Evolutionary conservation across 2,329 filamentous ascomycete species (phyloP).

Genomic region (Colletotrichum paranaense): DNA sequence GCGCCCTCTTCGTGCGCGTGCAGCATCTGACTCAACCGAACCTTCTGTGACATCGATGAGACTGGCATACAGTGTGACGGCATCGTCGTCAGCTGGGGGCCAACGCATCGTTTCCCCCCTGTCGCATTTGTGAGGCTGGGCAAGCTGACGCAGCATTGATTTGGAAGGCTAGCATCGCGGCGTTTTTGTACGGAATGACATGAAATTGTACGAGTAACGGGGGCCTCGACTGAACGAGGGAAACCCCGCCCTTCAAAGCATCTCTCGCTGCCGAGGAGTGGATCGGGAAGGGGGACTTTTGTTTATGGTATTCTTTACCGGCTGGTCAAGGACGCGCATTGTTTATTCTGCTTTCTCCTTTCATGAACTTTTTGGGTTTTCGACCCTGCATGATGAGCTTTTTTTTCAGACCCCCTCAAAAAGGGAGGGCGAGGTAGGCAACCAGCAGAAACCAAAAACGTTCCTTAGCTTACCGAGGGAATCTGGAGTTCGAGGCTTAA

Average conservation of each 20-base stretch:
- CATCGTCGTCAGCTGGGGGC: conserved; percentile 19
- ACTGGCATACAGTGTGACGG: conserved; percentile 23
- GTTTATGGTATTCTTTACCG: neutral
- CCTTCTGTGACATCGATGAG: conserved; percentile 6
- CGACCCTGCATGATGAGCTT: neutral
- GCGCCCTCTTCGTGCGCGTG: conserved; percentile 22
- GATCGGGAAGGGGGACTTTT: neutral
- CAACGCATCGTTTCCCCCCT: conserved; percentile 14
- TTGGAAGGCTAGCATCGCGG: neutral
- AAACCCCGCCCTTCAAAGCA: neutral
- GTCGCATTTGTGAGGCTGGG: conserved; percentile 1
- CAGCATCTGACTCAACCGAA: conserved; percentile 14
- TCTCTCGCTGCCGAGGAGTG: neutral
- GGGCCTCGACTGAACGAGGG: neutral
- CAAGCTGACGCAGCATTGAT: neutral
- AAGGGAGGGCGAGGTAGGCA: conserved; percentile 2
- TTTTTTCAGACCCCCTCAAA: neutral
- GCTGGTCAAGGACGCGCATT: neutral
- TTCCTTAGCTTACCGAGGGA: conserved; percentile 22
- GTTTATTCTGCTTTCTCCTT: neutral
- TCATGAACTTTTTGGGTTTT: neutral
- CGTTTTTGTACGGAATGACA: conserved; percentile 24
- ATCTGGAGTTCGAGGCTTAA: conserved; percentile 18
- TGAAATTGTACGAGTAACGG: conserved; percentile 34
- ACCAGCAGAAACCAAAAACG: conserved; percentile 4